phyloP scores from a whole-genome alignment of 345 rosid species.

The Gossypium ekmanianum region DNA sequence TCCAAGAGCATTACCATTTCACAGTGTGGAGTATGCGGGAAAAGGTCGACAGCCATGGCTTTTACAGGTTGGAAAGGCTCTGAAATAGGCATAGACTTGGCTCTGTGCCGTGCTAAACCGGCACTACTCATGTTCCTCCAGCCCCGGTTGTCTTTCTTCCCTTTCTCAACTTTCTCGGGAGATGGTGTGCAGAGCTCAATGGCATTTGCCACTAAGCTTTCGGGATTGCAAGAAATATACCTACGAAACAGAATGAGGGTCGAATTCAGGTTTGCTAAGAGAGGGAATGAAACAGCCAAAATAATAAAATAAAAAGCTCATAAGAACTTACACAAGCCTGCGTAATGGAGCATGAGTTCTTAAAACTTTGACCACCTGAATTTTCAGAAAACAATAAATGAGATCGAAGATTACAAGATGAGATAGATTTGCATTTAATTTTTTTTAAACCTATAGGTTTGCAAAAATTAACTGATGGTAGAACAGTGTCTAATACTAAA shows the following conservation, averaged over 20 bases:
- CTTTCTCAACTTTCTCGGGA: conserved; percentile 57
- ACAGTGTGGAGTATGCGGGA: conserved; percentile 91
- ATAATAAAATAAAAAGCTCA: not conserved
- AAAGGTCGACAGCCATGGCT: conserved; percentile 96
- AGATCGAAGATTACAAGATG: not conserved
- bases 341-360: conserved; percentile 64
- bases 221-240: conserved; percentile 96
- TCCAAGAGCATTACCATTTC: conserved; percentile 95
- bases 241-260: conserved; percentile 31
- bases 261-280: not conserved
- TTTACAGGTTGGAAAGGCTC: conserved; percentile 87
- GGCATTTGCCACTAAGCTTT: conserved; percentile 83
- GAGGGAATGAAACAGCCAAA: not conserved
- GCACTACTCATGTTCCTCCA: conserved; percentile 76
- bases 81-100: conserved; percentile 84
- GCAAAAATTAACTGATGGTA: not conserved
- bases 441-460: not conserved
- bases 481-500: not conserved
- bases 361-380: conserved; percentile 76
- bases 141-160: conserved; percentile 52
- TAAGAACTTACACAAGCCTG: conserved; percentile 77
- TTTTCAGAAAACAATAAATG: conserved; percentile 3
- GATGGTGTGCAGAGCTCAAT: conserved; percentile 92
- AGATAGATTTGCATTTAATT: not conserved
- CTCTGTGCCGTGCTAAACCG: conserved; percentile 78